Evolutionary conservation across 1,284 basidiomycete genomes (phyloP).

Genomic region (Puccinia hordei): DNA sequence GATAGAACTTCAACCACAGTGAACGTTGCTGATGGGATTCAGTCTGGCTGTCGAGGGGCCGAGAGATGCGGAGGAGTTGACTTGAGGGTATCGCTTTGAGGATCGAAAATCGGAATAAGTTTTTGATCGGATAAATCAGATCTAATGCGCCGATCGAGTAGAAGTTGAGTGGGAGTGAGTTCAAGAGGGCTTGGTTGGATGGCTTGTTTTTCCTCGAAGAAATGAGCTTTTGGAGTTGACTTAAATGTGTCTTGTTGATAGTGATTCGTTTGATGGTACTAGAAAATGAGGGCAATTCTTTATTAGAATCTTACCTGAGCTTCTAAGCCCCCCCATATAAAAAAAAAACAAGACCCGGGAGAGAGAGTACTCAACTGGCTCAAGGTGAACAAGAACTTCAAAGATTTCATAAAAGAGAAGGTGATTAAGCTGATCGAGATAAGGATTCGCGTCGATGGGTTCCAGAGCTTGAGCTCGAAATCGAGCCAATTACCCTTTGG

Average conservation of each 20-base stretch:
- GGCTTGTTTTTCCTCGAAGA: not conserved
- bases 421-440: constrained; percentile 20
- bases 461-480: constrained; percentile 31
- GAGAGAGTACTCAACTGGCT: constrained; percentile 28
- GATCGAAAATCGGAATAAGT: constrained; percentile 10
- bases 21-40: not conserved
- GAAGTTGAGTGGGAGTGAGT: not conserved
- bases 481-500: constrained; percentile 17
- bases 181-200: not conserved
- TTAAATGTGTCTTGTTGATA: not conserved
- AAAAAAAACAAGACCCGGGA: no score
- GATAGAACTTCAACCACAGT: constrained; percentile 4
- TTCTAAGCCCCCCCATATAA: no score
- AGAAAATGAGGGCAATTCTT: not conserved
- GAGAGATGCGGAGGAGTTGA: not conserved
- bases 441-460: not conserved
- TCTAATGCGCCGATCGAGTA: constrained; percentile 13
- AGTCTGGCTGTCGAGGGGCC: not conserved
- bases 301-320: no score
- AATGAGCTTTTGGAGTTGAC: not conserved
- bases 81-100: not conserved
- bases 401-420: constrained; percentile 4
- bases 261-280: constrained; percentile 29
- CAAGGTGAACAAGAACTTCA: constrained; percentile 29
- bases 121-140: not conserved